These are phyloP conservation scores for Colletotrichum gloeosporioides DNA, from an alignment of 2,329 filamentous ascomycete genomes.

Conservation along the genomic window DNA sequence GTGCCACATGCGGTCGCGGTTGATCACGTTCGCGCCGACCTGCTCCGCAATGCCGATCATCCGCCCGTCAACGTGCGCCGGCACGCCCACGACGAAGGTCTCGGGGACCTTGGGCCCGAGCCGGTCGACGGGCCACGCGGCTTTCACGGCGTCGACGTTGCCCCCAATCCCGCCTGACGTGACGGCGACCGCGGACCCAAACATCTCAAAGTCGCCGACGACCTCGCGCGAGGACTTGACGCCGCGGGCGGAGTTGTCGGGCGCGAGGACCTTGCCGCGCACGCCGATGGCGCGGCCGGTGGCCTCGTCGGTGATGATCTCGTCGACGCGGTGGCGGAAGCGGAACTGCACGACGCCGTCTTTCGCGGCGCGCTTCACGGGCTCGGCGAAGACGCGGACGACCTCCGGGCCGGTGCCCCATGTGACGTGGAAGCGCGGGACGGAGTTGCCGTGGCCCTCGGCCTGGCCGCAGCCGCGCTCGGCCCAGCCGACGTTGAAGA, in stretches of 20 bases:
- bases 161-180: constrained; percentile 66
- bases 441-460: constrained; percentile 65
- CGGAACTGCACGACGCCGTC: constrained; percentile 60
- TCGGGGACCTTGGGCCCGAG: constrained; percentile 61
- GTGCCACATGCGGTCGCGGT: constrained; percentile 70
- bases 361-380: constrained; percentile 56
- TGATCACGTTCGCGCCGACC: constrained; percentile 60
- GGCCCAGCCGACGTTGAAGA: constrained; percentile 64
- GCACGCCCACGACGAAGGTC: constrained; percentile 64
- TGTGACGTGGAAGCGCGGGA: constrained; percentile 66
- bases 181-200: constrained; percentile 58
- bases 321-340: constrained; percentile 63
- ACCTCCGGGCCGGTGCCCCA: constrained; percentile 68
- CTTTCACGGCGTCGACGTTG: constrained; percentile 64
- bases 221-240: constrained; percentile 50
- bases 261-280: constrained; percentile 56
- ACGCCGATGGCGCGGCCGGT: constrained; percentile 59
- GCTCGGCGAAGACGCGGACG: constrained; percentile 62
- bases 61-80: constrained; percentile 68
- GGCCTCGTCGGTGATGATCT: constrained; percentile 55
- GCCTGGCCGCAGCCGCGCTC: constrained; percentile 62
- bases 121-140: constrained; percentile 61
- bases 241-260: constrained; percentile 56
- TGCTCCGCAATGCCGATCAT: constrained; percentile 63
- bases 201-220: constrained; percentile 58